Evolutionary conservation across 768 basidiomycete species (phyloP), one percentile per base, ranked within the genome.

Genomic region (Kondoa subrosea): DNA sequence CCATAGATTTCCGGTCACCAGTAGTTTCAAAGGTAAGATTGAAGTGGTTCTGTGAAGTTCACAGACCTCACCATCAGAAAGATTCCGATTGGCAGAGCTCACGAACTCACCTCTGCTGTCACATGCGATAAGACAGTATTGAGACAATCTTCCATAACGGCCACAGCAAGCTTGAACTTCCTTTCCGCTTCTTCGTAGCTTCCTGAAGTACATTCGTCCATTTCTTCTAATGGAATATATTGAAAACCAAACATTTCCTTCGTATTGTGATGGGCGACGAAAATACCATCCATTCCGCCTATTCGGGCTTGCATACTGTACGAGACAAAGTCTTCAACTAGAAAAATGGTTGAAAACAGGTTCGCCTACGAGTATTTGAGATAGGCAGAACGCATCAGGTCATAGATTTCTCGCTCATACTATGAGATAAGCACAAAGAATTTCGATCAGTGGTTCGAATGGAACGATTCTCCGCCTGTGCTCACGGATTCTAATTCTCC

Each of bases 341-440:
- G 3, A 63, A n/a, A 27, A 12, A 16, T 15, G 15, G 29, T 21
- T 17, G 15, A 31, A 63, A 8, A 30, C 29, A 27, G 17, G 34
- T 15, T 27, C 12, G 30, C 61, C 8, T 32, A 88, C 88, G 83
- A 86, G 76, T 90, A 96, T 79, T 96, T 96, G 66, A 99, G 81
- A 79, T 96, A 93, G 0, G 90, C 92, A 16, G 89, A 87, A 2
- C 93, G 84, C 72, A 92, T 85, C 56, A 99, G 83, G 74, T 99
- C 93, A 76, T 91, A 95, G 74, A 91, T 90, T 76, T 99, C 93
- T 70, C 83, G 81, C 78, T 99, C 93, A 71, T 92, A 96, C 69
- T 88, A 91, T 73, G 87, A n/a, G n/a, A n/a, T n/a, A n/a, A n/a
- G n/a, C 84, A 3, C 82, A 74, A 0, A 78, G 72, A 0, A 92